Evolutionary conservation across 257 asterid genomes (phyloP).

Genomic region (Ligustrum vulgare): DNA sequence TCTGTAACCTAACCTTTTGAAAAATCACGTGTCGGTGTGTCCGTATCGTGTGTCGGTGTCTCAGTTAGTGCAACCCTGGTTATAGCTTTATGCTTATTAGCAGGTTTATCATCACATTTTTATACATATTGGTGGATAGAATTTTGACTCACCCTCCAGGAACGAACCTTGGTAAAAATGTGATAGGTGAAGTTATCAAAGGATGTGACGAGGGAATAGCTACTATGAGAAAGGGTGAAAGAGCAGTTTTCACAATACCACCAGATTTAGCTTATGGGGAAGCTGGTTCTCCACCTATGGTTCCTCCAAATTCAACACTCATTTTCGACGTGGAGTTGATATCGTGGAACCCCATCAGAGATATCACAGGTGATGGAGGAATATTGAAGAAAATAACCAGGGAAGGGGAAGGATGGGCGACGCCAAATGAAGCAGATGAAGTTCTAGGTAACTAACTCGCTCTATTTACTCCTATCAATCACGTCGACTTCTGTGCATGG

Average conservation of each 20-base stretch:
- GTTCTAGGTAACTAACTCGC: slow-evolving; percentile 44
- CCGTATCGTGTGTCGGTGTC: too few species aligned
- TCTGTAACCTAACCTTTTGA: too few species aligned
- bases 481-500: too few species aligned
- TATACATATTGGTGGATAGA: too few species aligned
- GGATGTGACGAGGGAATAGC: slow-evolving; percentile 70
- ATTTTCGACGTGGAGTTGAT: slow-evolving; percentile 52
- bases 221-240: slow-evolving; percentile 67
- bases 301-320: slow-evolving; percentile 68
- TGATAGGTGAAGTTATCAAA: slow-evolving; percentile 60
- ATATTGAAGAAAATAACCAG: slow-evolving; percentile 48
- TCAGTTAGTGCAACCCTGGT: too few species aligned
- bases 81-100: background rate
- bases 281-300: slow-evolving; percentile 46
- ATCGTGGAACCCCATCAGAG: slow-evolving; percentile 60
- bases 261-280: slow-evolving; percentile 60
- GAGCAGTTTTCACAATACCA: slow-evolving; percentile 56
- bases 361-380: slow-evolving; percentile 60
- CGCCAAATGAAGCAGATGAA: slow-evolving; percentile 58
- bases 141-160: background rate
- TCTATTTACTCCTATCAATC: background rate
- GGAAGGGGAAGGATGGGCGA: slow-evolving; percentile 78
- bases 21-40: too few species aligned
- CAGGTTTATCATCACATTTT: background rate
- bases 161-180: background rate